Evolutionary conservation across 345 rosid species (phyloP), one percentile per base, ranked within the genome.

Genomic region (Eucalyptus regnans): DNA sequence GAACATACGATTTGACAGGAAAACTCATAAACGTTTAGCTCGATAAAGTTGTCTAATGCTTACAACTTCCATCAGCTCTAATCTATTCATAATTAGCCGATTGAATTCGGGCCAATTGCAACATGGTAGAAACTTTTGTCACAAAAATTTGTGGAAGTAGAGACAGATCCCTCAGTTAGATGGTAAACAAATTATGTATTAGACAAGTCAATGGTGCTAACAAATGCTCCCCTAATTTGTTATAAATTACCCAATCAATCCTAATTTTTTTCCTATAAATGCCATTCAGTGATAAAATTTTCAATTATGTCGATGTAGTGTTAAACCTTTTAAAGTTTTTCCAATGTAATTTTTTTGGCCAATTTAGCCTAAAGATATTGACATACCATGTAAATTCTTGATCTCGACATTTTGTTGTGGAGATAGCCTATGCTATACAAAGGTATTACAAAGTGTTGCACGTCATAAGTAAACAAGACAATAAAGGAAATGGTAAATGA

Each of bases 231-330:
- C 80, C 7, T 68, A 68, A 8, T 33, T 68, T 8, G 80, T 68
- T 15, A 41, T 33, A 33, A 33, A 68, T 68, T 68, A 68, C 80
- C 23, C 12, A 9, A 17, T 68, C 12, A 68, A 2, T 33, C 20
- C 11, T 31, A 68, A 68, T 2, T 20, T 0, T 17, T 8, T 68
- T 33, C 22, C 22, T 9, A 5, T 5, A 0, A 4, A 68, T 2
- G 2, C 22, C 4, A 8, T 68, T 68, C 12, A 31, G 4, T 31
- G 22, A 5, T 29, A 0, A n/a, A 14, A 7, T 66, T 66, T 14
- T 66, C 41, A 15, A 66, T n/a, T 68, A 33, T 68, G 44, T 33
- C 37, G 37, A 33, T 33, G 37, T 33, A 33, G 37, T 33, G 37
- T 3, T 33, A 33, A 33, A 33, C 37, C 37, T 33, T 33, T 33